phyloP scores from a whole-genome alignment of 768 basidiomycete species.

The Suillus fuscotomentosus region DNA sequence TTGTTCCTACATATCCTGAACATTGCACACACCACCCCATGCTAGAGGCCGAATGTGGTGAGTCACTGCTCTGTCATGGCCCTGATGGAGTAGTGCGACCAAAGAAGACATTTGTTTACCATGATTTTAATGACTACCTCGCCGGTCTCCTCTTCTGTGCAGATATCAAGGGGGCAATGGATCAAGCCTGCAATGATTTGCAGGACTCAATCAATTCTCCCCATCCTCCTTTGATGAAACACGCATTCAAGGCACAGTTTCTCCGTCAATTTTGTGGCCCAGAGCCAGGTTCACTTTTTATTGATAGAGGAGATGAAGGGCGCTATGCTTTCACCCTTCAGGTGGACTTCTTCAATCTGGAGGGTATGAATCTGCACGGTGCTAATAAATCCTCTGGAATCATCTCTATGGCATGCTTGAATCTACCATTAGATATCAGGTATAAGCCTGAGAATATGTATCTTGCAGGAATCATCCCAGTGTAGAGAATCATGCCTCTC shows the following conservation, averaged over 20 bases:
- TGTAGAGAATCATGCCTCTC: too few relatives aligned
- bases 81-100: neutral
- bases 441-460: neutral
- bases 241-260: constrained; percentile 13
- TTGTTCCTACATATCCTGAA: neutral
- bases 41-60: constrained; percentile 1
- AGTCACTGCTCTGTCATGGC: neutral
- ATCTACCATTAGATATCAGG: neutral
- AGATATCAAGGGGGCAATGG: neutral
- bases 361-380: neutral
- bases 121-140: constrained; percentile 6
- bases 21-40: neutral
- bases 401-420: neutral
- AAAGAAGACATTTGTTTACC: constrained; percentile 6
- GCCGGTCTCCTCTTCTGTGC: neutral
- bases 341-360: constrained; percentile 11
- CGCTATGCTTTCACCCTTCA: constrained; percentile 2
- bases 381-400: neutral
- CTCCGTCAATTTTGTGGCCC: constrained; percentile 9
- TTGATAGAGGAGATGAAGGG: constrained; percentile 18
- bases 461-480: neutral
- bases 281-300: neutral
- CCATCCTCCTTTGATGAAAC: constrained; percentile 6
- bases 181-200: neutral
- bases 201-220: neutral